These are phyloP conservation scores for Dendrobium nobile DNA, from an alignment of 106 monocot genomes.

Conservation along the genomic window DNA sequence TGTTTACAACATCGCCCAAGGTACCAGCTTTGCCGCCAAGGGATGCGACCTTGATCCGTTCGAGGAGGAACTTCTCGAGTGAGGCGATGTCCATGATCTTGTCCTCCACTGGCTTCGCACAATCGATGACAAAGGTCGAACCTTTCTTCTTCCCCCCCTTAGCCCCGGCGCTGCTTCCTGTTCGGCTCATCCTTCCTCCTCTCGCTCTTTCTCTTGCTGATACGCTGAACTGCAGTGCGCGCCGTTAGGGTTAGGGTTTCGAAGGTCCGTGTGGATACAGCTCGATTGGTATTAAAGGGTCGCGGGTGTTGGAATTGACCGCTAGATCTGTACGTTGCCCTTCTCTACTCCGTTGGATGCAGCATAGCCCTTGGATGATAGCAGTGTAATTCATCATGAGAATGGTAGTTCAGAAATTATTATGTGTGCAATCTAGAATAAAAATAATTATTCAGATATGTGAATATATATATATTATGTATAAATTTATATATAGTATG, in stretches of 20 bases:
- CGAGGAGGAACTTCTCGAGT: constrained; percentile 71
- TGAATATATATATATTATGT: too few relatives aligned
- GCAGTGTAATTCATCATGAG: too few relatives aligned
- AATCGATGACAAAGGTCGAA: constrained; percentile 28
- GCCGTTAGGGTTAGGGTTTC: background rate
- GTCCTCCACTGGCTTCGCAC: constrained; percentile 39
- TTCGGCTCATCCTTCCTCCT: background rate
- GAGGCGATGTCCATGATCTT: constrained; percentile 74
- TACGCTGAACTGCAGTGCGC: background rate
- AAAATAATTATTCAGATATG: too few relatives aligned
- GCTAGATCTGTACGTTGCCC: too few relatives aligned
- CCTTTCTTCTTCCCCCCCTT: constrained; percentile 22
- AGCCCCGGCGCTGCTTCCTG: background rate
- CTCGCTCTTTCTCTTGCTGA: background rate
- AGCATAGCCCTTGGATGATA: too few relatives aligned
- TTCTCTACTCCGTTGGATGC: too few relatives aligned
- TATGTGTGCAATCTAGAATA: too few relatives aligned
- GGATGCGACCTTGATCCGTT: constrained; percentile 58
- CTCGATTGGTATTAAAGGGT: too few relatives aligned
- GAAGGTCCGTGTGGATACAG: background rate
- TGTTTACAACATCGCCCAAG: constrained; percentile 29
- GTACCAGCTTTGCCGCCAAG: constrained; percentile 43
- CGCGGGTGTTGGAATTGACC: too few relatives aligned
- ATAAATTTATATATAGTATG: too few relatives aligned
- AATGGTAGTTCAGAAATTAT: too few relatives aligned